A percentile compares a stretch with the other conserved stretches of the same genome.
Conservation (phyloP, 2,329 filamentous ascomycete genomes). For the Sarocladium brachiariae region DNA sequence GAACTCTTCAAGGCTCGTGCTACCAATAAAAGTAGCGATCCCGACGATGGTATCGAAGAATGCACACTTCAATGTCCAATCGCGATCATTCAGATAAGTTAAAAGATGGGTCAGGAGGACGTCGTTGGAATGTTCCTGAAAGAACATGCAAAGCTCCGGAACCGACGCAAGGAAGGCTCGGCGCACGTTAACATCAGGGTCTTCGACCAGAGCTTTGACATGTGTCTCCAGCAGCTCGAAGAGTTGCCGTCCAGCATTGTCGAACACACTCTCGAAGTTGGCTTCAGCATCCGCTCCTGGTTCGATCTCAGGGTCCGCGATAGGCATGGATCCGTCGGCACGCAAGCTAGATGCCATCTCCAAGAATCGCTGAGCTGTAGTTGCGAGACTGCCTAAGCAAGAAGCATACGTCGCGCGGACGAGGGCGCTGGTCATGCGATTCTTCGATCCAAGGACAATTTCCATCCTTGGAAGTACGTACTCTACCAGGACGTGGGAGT, state of each 20-base stretch:
- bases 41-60: conserved; percentile 96
- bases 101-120: conserved; percentile 95
- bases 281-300: conserved; percentile 59
- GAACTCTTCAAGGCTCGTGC: conserved; percentile 85
- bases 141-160: conserved; percentile 88
- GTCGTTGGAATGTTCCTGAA: conserved; percentile 86
- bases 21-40: conserved; percentile 84
- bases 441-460: conserved; percentile 39
- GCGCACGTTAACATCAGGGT: conserved; percentile 76
- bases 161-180: conserved; percentile 89
- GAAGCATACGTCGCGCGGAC: conserved; percentile 90
- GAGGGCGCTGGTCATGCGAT: conserved; percentile 50
- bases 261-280: conserved; percentile 76
- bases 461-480: conserved; percentile 62
- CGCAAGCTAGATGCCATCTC: conserved; percentile 86
- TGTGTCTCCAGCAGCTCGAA: conserved; percentile 80
- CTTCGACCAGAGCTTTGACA: conserved; percentile 83
- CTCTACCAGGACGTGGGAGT: conserved; percentile 62
- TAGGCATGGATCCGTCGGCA: conserved; percentile 73
- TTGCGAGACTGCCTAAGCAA: conserved; percentile 81
- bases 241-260: conserved; percentile 77
- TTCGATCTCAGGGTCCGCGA: conserved; percentile 73
- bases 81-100: conserved; percentile 91
- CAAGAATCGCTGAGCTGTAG: conserved; percentile 76
- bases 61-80: conserved; percentile 94